A percentile compares a stretch with the other conserved stretches of the same genome.
These are phyloP conservation scores for Pyronema domesticum DNA, from an alignment of 495 filamentous ascomycete genomes.

Conservation along the genomic window DNA sequence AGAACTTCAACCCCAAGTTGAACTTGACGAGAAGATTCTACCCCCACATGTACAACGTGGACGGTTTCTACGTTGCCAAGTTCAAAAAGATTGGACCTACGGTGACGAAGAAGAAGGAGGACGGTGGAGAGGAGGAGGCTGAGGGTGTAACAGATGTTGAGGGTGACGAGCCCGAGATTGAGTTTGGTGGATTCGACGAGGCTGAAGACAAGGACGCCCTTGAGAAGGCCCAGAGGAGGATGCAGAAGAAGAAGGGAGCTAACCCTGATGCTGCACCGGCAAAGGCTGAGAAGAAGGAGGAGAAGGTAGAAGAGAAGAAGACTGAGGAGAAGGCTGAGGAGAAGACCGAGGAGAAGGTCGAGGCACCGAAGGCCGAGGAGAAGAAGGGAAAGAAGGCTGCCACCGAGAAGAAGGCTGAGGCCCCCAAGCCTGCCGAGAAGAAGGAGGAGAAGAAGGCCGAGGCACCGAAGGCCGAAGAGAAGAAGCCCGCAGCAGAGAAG, in stretches of 20 bases:
- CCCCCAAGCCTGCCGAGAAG: conserved; percentile 25
- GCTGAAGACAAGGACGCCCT: conserved; percentile 43
- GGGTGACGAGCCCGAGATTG: conserved; percentile 25
- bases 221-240: conserved; percentile 38
- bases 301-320: neutral
- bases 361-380: neutral
- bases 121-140: conserved; percentile 28
- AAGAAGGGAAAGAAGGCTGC: conserved; percentile 10
- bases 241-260: conserved; percentile 45
- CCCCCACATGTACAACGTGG: conserved; percentile 88
- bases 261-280: conserved; percentile 36
- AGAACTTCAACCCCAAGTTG: conserved; percentile 72
- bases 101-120: conserved; percentile 29
- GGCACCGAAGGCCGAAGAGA: neutral
- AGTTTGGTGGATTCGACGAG: conserved; percentile 49
- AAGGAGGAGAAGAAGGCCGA: conserved; percentile 3
- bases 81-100: conserved; percentile 80
- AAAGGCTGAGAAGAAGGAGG: conserved; percentile 25
- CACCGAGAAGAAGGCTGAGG: conserved; percentile 11
- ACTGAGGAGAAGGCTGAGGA: conserved; percentile 1
- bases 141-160: conserved; percentile 26
- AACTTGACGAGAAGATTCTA: conserved; percentile 78
- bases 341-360: conserved; percentile 12
- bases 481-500: conserved; percentile 2
- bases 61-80: conserved; percentile 96